Evolutionary conservation across 495 filamentous ascomycete genomes (phyloP), one percentile per base, ranked within the genome.

Genomic region (Daldinia decipiens): DNA sequence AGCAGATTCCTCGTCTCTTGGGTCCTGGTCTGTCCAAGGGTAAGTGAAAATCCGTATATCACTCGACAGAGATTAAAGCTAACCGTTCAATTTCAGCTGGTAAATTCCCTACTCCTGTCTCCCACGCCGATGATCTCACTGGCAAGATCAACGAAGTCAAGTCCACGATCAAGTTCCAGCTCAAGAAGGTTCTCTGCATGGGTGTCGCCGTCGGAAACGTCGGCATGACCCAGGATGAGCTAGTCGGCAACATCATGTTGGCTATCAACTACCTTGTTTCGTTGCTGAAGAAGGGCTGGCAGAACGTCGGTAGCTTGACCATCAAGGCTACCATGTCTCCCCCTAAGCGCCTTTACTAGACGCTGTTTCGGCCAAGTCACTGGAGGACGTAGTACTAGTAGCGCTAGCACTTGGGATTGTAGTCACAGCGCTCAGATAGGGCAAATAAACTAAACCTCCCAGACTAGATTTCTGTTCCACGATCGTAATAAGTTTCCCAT

Each of bases 91-190:
- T 70, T 59, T 54, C 79, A 95, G 93, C 95, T 78, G 95, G 95
- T 85, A 98, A 99, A 88, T 99, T 99, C 92, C 95, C 95, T 59
- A 96, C 95, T 65, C 95, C 95, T 60, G 89, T 99, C 84, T 97
- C 93, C 73, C 95, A 98, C 90, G 81, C 85, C 79, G 95, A 99
- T 79, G 95, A 98, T 78, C 89, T 99, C 73, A 86, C 84, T 81
- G 87, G 82, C 86, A 98, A 97, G 90, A 92, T 98, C 85, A 96
- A 82, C 85, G 95, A 99, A 80, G 95, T 99, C 88, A 97, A 97
- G 91, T 95, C 93, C 68, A 99, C 96, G 78, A 98, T 99, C 88
- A 99, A 99, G 89, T 99, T 99, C 89, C 95, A 99, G 87, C 88
- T 99, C 73, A 99, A 98, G 92, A 99, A 99, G 91, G 95, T 99